These are phyloP conservation scores for Sherardia arvensis DNA, from an alignment of 257 asterid species.

Conservation along the genomic window DNA sequence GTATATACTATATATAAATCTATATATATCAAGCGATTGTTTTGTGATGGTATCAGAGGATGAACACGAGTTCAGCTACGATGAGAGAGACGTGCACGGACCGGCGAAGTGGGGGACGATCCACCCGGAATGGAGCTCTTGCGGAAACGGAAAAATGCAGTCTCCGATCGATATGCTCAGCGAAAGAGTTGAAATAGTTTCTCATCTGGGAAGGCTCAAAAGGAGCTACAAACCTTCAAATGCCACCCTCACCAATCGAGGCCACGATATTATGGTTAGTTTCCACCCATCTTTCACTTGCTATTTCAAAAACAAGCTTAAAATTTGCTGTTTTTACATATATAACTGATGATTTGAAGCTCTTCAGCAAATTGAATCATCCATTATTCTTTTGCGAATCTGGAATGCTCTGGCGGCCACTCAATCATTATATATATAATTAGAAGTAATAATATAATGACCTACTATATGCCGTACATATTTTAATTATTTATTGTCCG, in stretches of 20 bases:
- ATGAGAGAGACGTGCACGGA: slow-evolving; percentile 19
- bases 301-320: no score
- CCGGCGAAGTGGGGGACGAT: slow-evolving; percentile 64
- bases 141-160: slow-evolving; percentile 51
- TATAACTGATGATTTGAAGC: no score
- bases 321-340: no score
- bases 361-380: no score
- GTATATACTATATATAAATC: no score
- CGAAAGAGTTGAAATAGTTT: slow-evolving; percentile 42
- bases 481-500: no score
- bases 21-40: neutral
- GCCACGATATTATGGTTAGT: slow-evolving; percentile 78
- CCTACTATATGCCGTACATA: no score
- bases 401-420: no score
- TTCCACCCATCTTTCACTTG: neutral
- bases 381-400: no score
- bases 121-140: slow-evolving; percentile 51
- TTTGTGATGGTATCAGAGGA: slow-evolving; percentile 31
- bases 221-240: slow-evolving; percentile 35
- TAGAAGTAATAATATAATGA: no score
- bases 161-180: slow-evolving; percentile 62
- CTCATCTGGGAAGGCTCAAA: slow-evolving; percentile 38
- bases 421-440: no score
- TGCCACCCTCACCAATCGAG: slow-evolving; percentile 64
- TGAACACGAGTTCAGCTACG: slow-evolving; percentile 64